Evolutionary conservation across 345 rosid genomes (phyloP), one percentile per base, ranked within the genome.

Genomic region (Lepidium africanum): DNA sequence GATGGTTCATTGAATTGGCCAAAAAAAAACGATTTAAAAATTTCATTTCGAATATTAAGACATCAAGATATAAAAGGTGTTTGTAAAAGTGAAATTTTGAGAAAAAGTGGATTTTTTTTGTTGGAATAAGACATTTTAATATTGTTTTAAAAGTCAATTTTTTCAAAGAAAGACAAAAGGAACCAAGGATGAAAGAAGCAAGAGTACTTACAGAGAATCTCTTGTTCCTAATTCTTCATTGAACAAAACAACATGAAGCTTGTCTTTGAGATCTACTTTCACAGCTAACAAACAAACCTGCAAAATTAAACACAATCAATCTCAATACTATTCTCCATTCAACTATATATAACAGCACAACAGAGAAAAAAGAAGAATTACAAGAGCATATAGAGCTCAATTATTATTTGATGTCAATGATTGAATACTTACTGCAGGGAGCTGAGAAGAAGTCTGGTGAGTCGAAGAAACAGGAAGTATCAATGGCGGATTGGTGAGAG

Each of bases 161-260:
- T 30, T 5, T 30, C 33, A 30, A 21, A 38, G 42, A 16, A 57
- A 25, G 23, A 15, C 9, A 27, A 42, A 4, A 52, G 7, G 49
- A 12, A 17, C 10, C 13, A 23, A 48, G 11, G 36, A 63, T 55
- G 39, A 50, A 10, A 53, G 0, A 53, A 37, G 46, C n/a, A 35
- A 14, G 52, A 53, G 30, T 43, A 82, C 98, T 87, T 84, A 93
- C 98, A 84, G 91, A 62, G 98, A 77, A 59, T 88, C 97, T 71
- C 76, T 87, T 15, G 80, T 71, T 72, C 74, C 81, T 32, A 88
- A 57, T 65, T 87, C 96, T 79, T 93, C 98, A 78, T 83, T 92
- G 78, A 84, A 93, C 27, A 84, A 68, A 4, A 88, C 83, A 12
- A 60, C 76, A 42, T 85, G 96, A 71, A 93, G 94, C 80, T 79